phyloP scores from a whole-genome alignment of 768 basidiomycete species.

The Gloeostereum incarnatum region DNA sequence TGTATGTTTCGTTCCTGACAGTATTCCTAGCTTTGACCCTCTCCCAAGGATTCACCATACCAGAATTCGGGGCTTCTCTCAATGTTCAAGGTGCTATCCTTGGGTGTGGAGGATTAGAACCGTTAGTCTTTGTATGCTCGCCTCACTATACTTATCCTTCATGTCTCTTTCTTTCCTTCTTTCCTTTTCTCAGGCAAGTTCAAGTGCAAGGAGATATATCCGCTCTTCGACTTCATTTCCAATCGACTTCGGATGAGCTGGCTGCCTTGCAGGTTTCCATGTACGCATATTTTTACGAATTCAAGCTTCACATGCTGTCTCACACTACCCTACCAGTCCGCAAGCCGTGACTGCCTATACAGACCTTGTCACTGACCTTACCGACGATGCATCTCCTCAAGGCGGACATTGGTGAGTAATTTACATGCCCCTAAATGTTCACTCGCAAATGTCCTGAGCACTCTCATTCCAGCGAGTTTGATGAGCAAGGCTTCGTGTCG shows the following conservation, averaged over 20 bases:
- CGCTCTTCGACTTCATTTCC: conserved; percentile 15
- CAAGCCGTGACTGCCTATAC: conserved; percentile 15
- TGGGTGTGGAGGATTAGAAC: conserved; percentile 16
- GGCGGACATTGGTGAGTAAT: conserved; percentile 16
- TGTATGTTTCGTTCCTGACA: background rate
- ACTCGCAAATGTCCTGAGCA: background rate
- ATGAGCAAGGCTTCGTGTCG: conserved; percentile 16
- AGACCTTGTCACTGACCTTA: conserved; percentile 14
- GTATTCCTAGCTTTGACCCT: background rate
- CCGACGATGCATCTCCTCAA: conserved; percentile 15
- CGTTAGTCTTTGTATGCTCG: conserved; percentile 13
- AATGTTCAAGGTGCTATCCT: conserved; percentile 14
- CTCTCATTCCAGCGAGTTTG: conserved; percentile 16
- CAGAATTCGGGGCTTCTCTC: conserved; percentile 14
- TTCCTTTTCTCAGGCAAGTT: conserved; percentile 11
- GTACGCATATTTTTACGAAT: conserved; percentile 6
- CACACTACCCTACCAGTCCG: conserved; percentile 10
- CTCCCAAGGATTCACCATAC: conserved; percentile 18
- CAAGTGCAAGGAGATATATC: conserved; percentile 16
- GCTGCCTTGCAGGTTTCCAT: conserved; percentile 13
- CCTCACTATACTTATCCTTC: no score
- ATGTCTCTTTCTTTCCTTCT: no score
- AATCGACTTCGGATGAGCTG: conserved; percentile 15
- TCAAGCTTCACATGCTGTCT: background rate
- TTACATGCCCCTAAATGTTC: background rate